phyloP scores from a whole-genome alignment of 2,329 filamentous ascomycete species.

The Ophiostoma populinum region DNA sequence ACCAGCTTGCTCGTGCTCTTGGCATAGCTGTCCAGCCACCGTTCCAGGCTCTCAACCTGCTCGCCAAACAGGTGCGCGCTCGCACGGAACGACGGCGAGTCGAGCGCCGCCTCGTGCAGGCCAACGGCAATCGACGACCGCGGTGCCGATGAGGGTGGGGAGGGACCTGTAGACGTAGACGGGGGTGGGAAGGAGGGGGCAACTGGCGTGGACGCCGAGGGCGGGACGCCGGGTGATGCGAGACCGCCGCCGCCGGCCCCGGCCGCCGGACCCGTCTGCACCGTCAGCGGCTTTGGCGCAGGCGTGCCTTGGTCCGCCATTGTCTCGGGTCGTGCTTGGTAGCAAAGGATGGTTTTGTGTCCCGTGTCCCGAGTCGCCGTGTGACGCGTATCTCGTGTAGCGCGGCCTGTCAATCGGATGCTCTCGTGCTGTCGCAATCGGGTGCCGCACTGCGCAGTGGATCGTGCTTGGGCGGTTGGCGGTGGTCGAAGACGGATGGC shows the following conservation, averaged over 20 bases:
- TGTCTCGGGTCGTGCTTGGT: too few relatives aligned
- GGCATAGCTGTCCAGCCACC: slow-evolving; percentile 61
- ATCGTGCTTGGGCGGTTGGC: too few relatives aligned
- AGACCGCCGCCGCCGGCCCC: neutral
- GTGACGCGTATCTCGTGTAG: too few relatives aligned
- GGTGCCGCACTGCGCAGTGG: too few relatives aligned
- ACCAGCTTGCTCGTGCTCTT: slow-evolving; percentile 36
- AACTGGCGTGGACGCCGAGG: neutral
- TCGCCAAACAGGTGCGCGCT: slow-evolving; percentile 75
- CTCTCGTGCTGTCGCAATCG: too few relatives aligned
- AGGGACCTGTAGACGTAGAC: slow-evolving; percentile 15
- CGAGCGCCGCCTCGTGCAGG: slow-evolving; percentile 86
- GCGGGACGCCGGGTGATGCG: neutral
- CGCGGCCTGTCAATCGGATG: too few relatives aligned
- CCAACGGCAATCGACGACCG: slow-evolving; percentile 48
- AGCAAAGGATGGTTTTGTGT: too few relatives aligned
- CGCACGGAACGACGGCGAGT: slow-evolving; percentile 89
- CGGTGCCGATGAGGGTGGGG: neutral
- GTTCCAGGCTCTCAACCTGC: slow-evolving; percentile 78
- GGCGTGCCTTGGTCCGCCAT: slow-evolving; percentile 7
- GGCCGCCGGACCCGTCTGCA: neutral
- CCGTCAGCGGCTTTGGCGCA: slow-evolving; percentile 4
- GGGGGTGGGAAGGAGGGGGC: neutral
- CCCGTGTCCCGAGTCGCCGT: too few relatives aligned
- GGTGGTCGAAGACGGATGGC: too few relatives aligned